A percentile compares a stretch with the other conserved stretches of the same genome.
Evolutionary conservation across 2,329 filamentous ascomycete species (phyloP).

Genomic region (Colletotrichum caudatum): DNA sequence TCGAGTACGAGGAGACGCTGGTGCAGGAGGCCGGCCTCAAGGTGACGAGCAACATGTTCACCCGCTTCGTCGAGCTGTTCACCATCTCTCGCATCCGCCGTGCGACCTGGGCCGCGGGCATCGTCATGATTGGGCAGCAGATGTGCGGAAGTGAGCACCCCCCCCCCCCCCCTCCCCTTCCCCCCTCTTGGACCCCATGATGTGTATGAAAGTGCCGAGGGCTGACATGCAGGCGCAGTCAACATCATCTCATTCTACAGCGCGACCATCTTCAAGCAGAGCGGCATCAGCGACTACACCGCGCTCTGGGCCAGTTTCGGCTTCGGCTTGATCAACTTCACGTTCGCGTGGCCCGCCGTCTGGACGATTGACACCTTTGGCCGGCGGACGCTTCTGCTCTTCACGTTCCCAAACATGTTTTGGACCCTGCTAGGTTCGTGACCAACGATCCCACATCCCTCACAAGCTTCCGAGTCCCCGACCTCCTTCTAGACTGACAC

Average conservation of each 20-base stretch:
- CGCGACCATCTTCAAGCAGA: slow-evolving; percentile 58
- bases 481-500: background rate
- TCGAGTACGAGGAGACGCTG: slow-evolving; percentile 49
- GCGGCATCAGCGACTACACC: slow-evolving; percentile 54
- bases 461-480: background rate
- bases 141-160: slow-evolving; percentile 63
- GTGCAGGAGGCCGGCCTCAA: slow-evolving; percentile 49
- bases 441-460: background rate
- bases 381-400: slow-evolving; percentile 70
- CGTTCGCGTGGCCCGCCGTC: slow-evolving; percentile 75
- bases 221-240: slow-evolving; percentile 45
- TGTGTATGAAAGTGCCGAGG: no score
- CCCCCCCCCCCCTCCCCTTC: background rate
- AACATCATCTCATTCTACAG: slow-evolving; percentile 65
- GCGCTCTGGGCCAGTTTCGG: slow-evolving; percentile 59
- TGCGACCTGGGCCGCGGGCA: slow-evolving; percentile 74
- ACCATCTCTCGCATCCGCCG: slow-evolving; percentile 68
- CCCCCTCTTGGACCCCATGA: background rate
- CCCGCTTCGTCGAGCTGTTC: slow-evolving; percentile 67
- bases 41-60: slow-evolving; percentile 58
- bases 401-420: slow-evolving; percentile 76
- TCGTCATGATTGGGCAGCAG: slow-evolving; percentile 76
- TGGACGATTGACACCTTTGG: slow-evolving; percentile 77
- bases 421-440: slow-evolving; percentile 63
- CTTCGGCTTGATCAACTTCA: slow-evolving; percentile 68